A percentile compares a stretch with the other conserved stretches of the same genome.
Evolutionary conservation across 78 protist genomes (phyloP).

Genomic region (Pelomyxa schiedti): DNA sequence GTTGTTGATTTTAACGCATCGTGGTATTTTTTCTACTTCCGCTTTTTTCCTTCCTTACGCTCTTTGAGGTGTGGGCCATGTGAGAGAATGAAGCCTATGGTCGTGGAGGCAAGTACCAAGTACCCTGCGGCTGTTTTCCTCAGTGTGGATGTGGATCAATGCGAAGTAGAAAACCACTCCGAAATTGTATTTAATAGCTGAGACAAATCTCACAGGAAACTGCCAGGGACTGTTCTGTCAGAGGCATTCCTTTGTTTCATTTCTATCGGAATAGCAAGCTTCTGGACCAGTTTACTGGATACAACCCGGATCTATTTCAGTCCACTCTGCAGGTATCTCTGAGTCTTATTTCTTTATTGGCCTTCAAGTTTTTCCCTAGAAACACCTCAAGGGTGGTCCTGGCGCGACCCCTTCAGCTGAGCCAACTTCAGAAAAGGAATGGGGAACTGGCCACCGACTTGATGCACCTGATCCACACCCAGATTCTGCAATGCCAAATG

Average conservation of each 20-base stretch:
- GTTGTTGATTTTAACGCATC: too few relatives aligned
- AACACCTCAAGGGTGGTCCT: neutral
- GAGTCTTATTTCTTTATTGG: too few relatives aligned
- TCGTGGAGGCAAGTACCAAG: conserved; percentile 16
- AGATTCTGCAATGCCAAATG: neutral
- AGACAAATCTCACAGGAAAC: conserved; percentile 3
- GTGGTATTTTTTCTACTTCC: too few relatives aligned
- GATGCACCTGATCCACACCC: neutral
- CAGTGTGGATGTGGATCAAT: conserved; percentile 60
- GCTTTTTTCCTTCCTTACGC: too few relatives aligned
- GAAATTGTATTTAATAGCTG: neutral
- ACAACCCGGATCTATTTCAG: neutral
- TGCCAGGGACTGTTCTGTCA: conserved; percentile 24
- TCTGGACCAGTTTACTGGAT: conserved; percentile 8
- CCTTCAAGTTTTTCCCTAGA: too few relatives aligned
- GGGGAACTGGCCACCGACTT: neutral
- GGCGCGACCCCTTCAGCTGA: neutral
- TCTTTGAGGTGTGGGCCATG: conserved; percentile 73
- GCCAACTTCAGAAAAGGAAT: neutral
- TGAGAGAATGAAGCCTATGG: conserved; percentile 40
- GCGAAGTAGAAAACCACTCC: neutral
- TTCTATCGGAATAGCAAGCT: conserved; percentile 11
- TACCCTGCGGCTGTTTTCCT: conserved; percentile 43
- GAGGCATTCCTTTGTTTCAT: conserved; percentile 62
- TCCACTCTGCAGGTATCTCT: neutral